Evolutionary conservation across 2,329 filamentous ascomycete species (phyloP), one percentile per base, ranked within the genome.

Genomic region (Paraphoma chrysanthemicola): DNA sequence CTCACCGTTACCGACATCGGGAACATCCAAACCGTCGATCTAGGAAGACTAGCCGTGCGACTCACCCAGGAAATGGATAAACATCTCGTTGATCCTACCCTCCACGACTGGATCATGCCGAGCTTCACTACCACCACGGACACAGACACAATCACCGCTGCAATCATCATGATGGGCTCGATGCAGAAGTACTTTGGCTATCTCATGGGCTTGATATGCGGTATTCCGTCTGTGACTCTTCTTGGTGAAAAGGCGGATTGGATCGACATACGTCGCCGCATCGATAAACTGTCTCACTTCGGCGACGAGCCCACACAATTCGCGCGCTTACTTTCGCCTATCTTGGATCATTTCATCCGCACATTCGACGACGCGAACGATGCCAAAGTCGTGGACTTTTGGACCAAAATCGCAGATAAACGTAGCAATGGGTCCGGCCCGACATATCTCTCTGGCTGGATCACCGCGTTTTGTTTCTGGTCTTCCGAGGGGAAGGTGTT

Each of bases 401-500:
- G 64, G 62, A 36, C 44, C 42, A 53, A 47, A 33, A 57, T 63
- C 23, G 54, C 46, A 0, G 49, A 65, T 39, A 9, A 41, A 7
- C 10, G 16, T 0, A 41, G 38, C 0, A 49, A 56, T 12, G 31
- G 31, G 31, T 55, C 57, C 17, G 58, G 57, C 7, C 38, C 49
- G 2, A 28, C 18, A 1, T 53, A 53, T n/a, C 48, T 66, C 3
- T 58, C 57, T 1, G 66, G 64, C 9, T 69, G 63, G 64, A 51
- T 67, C 16, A 59, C 59, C 9, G 63, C 64, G 1, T 69, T 69
- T 31, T 60, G 57, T 30, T 63, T 62, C 49, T 69, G 66, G 63
- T 17, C 62, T 12, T 44, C 46, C 6, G 30, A 62, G 5, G 63
- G 62, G 0, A 51, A 58, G 14, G 47, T 39, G 6, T 33, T 64